These are phyloP conservation scores for Silybum marianum DNA, from an alignment of 129 eudicot genomes.

Conservation along the genomic window DNA sequence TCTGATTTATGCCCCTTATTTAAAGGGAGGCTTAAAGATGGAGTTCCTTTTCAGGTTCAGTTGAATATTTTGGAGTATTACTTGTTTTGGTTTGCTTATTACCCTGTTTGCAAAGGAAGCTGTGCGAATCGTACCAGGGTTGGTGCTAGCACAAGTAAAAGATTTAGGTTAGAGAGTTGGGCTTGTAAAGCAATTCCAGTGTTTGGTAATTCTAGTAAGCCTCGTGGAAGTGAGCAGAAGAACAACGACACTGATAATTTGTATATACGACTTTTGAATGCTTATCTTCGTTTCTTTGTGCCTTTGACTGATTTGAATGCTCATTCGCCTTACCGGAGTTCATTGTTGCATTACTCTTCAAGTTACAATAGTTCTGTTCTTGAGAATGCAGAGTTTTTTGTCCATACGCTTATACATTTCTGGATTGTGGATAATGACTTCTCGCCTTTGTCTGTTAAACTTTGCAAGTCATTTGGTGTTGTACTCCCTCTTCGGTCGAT, in stretches of 20 bases:
- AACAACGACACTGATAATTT: constrained; percentile 47
- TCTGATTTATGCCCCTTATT: constrained; percentile 73
- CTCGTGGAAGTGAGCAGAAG: constrained; percentile 61
- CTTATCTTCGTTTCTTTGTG: constrained; percentile 74
- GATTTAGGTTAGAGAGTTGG: constrained; percentile 81
- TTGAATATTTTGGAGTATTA: constrained; percentile 88
- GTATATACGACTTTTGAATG: constrained; percentile 57
- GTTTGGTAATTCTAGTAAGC: constrained; percentile 48
- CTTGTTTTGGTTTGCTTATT: constrained; percentile 93
- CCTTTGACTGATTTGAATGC: constrained; percentile 59
- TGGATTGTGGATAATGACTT: constrained; percentile 93
- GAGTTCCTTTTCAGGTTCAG: constrained; percentile 58
- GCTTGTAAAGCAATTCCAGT: constrained; percentile 74
- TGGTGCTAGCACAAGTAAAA: constrained; percentile 48
- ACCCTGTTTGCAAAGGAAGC: constrained; percentile 81
- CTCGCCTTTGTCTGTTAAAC: constrained; percentile 72
- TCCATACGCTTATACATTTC: constrained; percentile 62
- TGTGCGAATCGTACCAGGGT: constrained; percentile 36
- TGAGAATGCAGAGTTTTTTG: constrained; percentile 74
- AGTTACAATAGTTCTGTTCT: constrained; percentile 45
- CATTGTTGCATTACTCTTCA: constrained; percentile 73
- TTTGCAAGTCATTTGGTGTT: constrained; percentile 70
- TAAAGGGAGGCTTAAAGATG: constrained; percentile 60
- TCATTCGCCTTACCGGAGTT: constrained; percentile 75
- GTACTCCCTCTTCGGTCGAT: constrained; percentile 61